Conservation (phyloP, 2,329 filamentous ascomycete genomes). For the Aphanocladium album region DNA sequence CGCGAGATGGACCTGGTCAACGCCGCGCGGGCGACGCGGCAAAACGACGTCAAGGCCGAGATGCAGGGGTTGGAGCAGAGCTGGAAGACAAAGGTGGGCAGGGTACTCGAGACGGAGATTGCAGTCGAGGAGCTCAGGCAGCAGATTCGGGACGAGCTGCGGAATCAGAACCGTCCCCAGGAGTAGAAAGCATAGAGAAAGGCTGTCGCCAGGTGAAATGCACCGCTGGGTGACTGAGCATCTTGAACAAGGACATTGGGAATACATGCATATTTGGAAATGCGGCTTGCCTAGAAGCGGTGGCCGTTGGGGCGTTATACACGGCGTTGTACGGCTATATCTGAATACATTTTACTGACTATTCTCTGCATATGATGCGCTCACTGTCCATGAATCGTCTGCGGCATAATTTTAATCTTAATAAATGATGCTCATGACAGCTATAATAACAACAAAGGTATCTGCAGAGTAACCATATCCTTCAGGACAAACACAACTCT, state of each 20-base stretch:
- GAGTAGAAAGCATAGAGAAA: not conserved
- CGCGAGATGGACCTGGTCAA: conserved; percentile 70
- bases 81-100: conserved; percentile 74
- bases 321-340: too few species aligned
- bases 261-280: too few species aligned
- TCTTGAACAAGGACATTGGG: too few species aligned
- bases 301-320: too few species aligned
- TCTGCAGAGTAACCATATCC: conserved; percentile 12
- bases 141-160: conserved; percentile 61
- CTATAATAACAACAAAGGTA: conserved; percentile 15
- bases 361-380: too few species aligned
- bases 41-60: conserved; percentile 69
- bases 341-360: too few species aligned
- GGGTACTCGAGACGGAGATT: conserved; percentile 79
- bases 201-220: too few species aligned
- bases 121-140: conserved; percentile 68
- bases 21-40: conserved; percentile 60
- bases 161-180: conserved; percentile 17
- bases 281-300: too few species aligned
- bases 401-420: not conserved
- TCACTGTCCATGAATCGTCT: too few species aligned
- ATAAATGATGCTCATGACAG: conserved; percentile 13
- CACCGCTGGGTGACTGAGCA: too few species aligned
- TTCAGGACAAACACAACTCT: conserved; percentile 1
- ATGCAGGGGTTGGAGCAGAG: conserved; percentile 66